A percentile compares a stretch with the other conserved stretches of the same genome.
Evolutionary conservation across 768 basidiomycete species (phyloP).

Genomic region (Chalciporus piperatus): DNA sequence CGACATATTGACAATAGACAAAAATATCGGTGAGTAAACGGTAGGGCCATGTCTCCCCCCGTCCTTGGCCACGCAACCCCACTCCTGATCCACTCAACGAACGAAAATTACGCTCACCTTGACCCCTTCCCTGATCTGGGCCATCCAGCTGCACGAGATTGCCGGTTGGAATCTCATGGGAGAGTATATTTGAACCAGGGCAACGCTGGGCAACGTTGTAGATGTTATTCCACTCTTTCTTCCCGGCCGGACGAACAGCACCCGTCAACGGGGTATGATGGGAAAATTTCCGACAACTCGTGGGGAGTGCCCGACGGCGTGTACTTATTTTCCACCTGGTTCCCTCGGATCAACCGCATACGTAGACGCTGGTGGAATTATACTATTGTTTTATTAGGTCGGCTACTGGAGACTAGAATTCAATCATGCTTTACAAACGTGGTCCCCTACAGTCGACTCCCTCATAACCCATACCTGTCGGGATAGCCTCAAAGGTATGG

Average conservation of each 20-base stretch:
- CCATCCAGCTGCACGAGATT: neutral
- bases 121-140: neutral
- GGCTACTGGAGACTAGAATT: no score
- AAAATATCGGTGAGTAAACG: neutral
- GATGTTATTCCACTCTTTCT: neutral
- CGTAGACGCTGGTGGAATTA: neutral
- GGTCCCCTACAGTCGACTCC: no score
- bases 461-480: no score
- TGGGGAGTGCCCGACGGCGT: neutral
- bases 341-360: constrained; percentile 5
- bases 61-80: neutral
- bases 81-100: no score
- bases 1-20: neutral
- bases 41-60: neutral
- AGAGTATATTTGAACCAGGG: neutral
- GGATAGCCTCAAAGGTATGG: no score
- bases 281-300: constrained; percentile 5
- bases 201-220: neutral
- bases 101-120: no score
- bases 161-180: neutral
- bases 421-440: neutral
- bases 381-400: no score
- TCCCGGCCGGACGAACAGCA: neutral
- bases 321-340: neutral
- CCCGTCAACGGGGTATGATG: neutral